These are phyloP conservation scores for Calamus simplicifolius DNA, from an alignment of 176 grass and related monocot genomes.

Conservation along the genomic window DNA sequence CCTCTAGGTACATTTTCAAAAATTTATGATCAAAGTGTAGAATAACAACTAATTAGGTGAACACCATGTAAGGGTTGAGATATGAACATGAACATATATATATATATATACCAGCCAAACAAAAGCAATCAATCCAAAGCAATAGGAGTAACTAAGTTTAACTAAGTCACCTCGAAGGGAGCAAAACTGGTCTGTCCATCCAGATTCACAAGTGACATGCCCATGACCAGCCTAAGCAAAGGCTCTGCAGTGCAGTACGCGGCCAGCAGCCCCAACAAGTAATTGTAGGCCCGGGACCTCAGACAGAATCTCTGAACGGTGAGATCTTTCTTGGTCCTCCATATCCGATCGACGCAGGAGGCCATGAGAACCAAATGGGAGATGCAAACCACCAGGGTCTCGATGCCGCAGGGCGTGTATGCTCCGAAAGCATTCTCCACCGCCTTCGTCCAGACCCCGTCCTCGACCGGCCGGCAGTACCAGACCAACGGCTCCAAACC, in stretches of 20 bases:
- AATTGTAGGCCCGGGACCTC: constrained; percentile 56
- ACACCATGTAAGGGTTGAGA: too few species aligned
- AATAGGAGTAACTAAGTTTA: too few species aligned
- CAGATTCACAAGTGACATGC: constrained; percentile 63
- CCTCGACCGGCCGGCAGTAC: constrained; percentile 80
- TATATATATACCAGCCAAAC: too few species aligned
- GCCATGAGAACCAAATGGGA: constrained; percentile 72
- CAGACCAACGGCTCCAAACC: constrained; percentile 61
- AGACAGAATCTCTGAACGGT: constrained; percentile 60
- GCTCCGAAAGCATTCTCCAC: constrained; percentile 66
- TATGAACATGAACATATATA: too few species aligned
- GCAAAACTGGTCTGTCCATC: constrained; percentile 63
- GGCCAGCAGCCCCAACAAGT: constrained; percentile 53
- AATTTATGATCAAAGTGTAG: too few species aligned
- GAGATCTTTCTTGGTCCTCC: constrained; percentile 65
- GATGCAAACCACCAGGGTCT: constrained; percentile 67
- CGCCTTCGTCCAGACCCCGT: constrained; percentile 54
- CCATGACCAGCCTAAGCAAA: constrained; percentile 49
- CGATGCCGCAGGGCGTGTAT: constrained; percentile 80
- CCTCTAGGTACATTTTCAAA: too few species aligned
- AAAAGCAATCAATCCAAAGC: too few species aligned
- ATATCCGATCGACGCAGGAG: constrained; percentile 88
- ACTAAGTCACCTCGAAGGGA: constrained; percentile 63
- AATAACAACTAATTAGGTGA: too few species aligned
- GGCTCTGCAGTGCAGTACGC: constrained; percentile 50